Conservation (phyloP, 2,329 filamentous ascomycete genomes). For the Penicillium sp. region DNA sequence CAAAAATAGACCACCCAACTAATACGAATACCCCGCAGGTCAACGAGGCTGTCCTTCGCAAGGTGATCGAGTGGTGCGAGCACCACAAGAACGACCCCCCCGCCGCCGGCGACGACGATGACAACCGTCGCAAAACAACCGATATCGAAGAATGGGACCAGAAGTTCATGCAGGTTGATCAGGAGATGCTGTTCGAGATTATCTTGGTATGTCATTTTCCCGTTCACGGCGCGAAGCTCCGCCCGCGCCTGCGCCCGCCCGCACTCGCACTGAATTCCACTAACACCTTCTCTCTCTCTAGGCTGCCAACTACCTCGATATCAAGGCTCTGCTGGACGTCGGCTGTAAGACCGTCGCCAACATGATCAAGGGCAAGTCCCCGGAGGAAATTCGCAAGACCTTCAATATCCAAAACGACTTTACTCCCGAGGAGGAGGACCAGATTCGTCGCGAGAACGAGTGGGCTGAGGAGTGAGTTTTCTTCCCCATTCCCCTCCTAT, state of each 20-base stretch:
- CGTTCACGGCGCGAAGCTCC: background rate
- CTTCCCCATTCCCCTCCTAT: background rate
- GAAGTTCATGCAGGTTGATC: conserved; percentile 99
- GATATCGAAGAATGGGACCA: conserved; percentile 99
- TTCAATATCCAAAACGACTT: conserved; percentile 99
- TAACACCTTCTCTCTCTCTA: conserved; percentile 40
- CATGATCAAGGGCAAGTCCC: conserved; percentile 99
- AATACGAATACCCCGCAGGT: conserved; percentile 60
- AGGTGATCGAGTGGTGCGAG: conserved; percentile 97
- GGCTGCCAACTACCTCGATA: conserved; percentile 98
- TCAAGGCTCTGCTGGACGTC: conserved; percentile 96
- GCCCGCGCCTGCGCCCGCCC: background rate
- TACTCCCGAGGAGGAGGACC: conserved; percentile 97
- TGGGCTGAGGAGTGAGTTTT: conserved; percentile 76
- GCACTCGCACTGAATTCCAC: no score
- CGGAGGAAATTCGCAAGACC: conserved; percentile 98
- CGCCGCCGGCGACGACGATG: conserved; percentile 81
- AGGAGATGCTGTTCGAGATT: conserved; percentile 99
- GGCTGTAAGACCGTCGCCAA: conserved; percentile 99
- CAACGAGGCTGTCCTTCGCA: conserved; percentile 89
- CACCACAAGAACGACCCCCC: conserved; percentile 90
- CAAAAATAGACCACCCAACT: background rate
- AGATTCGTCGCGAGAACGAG: conserved; percentile 90
- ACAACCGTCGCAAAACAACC: conserved; percentile 96
- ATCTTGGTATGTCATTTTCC: conserved; percentile 71